Evolutionary conservation across 192 early-diverging fungal genomes (phyloP).

Genomic region (Martensiomyces pterosporus): DNA sequence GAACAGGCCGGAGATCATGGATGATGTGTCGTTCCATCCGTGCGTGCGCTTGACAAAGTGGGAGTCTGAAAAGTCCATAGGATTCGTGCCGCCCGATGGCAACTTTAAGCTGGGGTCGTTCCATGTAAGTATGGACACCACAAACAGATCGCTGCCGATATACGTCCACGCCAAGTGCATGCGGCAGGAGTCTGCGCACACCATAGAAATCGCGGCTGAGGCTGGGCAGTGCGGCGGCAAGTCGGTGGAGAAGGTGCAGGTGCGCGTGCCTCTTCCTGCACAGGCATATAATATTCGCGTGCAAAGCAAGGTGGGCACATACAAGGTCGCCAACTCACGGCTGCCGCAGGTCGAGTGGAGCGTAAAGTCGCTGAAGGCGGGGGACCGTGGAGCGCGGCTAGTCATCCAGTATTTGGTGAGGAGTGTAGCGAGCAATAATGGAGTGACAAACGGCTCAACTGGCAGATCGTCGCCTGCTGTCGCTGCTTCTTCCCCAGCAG

Average conservation of each 20-base stretch:
- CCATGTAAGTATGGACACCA: conserved; percentile 14
- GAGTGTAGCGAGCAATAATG: neutral
- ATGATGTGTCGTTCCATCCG: conserved; percentile 85
- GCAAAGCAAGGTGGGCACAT: conserved; percentile 32
- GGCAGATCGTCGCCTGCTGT: conserved; percentile 1
- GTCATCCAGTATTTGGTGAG: conserved; percentile 21
- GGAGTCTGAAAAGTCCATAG: conserved; percentile 72
- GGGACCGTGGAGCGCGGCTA: conserved; percentile 11
- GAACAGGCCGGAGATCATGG: conserved; percentile 64
- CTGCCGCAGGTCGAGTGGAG: conserved; percentile 33
- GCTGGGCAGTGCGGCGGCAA: conserved; percentile 20
- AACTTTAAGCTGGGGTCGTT: conserved; percentile 68
- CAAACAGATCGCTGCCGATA: conserved; percentile 14
- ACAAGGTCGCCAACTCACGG: conserved; percentile 19
- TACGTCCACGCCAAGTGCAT: conserved; percentile 10
- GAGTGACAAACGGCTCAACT: neutral
- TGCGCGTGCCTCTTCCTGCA: conserved; percentile 23
- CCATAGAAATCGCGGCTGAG: conserved; percentile 15
- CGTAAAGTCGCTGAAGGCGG: conserved; percentile 13
- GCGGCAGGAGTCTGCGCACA: conserved; percentile 8
- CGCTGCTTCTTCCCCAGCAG: too few relatives aligned
- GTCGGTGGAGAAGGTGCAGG: conserved; percentile 26
- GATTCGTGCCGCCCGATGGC: conserved; percentile 94
- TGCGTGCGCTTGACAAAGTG: conserved; percentile 79
- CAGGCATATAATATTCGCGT: conserved; percentile 41